phyloP scores from a whole-genome alignment of 2,329 filamentous ascomycete genomes.

The Exophiala dermatitidis region DNA sequence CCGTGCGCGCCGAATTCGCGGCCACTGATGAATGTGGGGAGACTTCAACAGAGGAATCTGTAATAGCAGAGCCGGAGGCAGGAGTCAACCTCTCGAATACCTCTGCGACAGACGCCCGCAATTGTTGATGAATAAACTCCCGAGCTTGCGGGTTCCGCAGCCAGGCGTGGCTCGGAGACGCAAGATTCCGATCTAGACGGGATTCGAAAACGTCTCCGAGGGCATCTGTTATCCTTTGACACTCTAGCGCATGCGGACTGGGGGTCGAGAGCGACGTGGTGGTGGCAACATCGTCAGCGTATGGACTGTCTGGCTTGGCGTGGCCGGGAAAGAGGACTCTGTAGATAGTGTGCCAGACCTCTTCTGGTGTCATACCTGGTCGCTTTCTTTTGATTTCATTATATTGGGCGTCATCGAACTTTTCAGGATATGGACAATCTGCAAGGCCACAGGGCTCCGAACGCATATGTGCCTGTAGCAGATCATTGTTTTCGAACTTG shows the following conservation, averaged over 20 bases:
- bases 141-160: conserved; percentile 9
- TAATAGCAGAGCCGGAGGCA: conserved; percentile 6
- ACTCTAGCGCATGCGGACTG: conserved; percentile 5
- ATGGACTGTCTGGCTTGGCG: conserved; percentile 20
- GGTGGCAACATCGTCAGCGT: conserved; percentile 16
- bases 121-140: conserved; percentile 15
- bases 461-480: conserved; percentile 17
- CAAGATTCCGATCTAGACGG: conserved; percentile 16
- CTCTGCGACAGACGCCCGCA: conserved; percentile 16
- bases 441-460: conserved; percentile 9
- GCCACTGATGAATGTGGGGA: conserved; percentile 9
- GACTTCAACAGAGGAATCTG: conserved; percentile 8
- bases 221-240: conserved; percentile 13
- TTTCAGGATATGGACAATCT: conserved; percentile 25
- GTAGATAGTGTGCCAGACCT: conserved; percentile 26
- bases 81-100: conserved; percentile 10
- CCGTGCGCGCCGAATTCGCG: conserved; percentile 8
- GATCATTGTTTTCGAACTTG: conserved; percentile 15
- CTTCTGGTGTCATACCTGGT: conserved; percentile 18
- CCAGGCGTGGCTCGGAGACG: conserved; percentile 14
- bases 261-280: neutral
- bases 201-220: conserved; percentile 16
- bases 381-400: conserved; percentile 23
- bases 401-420: conserved; percentile 22
- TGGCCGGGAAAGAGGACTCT: conserved; percentile 22